Evolutionary conservation across 1,284 basidiomycete species (phyloP), one percentile per base, ranked within the genome.

Genomic region (Meripilus lineatus): DNA sequence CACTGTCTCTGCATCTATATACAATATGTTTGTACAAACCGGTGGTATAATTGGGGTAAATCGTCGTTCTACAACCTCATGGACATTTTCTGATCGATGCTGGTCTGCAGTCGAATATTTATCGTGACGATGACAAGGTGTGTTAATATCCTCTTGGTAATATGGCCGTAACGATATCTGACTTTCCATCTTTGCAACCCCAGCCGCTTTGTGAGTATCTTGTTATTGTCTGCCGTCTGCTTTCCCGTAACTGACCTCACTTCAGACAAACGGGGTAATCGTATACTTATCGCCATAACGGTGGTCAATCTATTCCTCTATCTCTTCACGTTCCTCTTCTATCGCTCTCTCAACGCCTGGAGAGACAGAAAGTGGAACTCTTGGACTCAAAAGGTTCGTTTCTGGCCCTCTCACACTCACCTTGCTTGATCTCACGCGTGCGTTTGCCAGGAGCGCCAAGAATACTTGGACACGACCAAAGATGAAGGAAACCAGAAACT

Each of bases 21-120:
- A 81, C 56, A 82, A 81, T 47, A 81, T 84, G 72, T 79, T 75
- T 53, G 77, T 81, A 7, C 78, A 81, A 55, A 71, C 71, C 0
- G 72, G 75, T 3, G 69, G 64, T 8, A 72, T 79, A 32, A 59
- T 74, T 30, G 69, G 71, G 48, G 75, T 77, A 48, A 48, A 71
- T 66, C 23, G 15, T 3, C 11, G n/a, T 30, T 30, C n/a, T 30
- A 8, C 32, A 7, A 5, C 38, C 4, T 7, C 28, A 24, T 25
- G 20, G 38, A 14, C 15, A 32, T n/a, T 37, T 28, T 6, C n/a
- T 10, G 3, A 5, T 7, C 13, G 33, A 35, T n/a, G 25, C 14
- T 8, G 38, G 5, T 38, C 34, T 22, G 17, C 39, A 63, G 63
- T 52, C 61, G 18, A 61, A 63, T 26, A 64, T 64, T 41, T 66